Evolutionary conservation across 2,329 filamentous ascomycete genomes (phyloP).

Genomic region (Parascedosporium putredinis): DNA sequence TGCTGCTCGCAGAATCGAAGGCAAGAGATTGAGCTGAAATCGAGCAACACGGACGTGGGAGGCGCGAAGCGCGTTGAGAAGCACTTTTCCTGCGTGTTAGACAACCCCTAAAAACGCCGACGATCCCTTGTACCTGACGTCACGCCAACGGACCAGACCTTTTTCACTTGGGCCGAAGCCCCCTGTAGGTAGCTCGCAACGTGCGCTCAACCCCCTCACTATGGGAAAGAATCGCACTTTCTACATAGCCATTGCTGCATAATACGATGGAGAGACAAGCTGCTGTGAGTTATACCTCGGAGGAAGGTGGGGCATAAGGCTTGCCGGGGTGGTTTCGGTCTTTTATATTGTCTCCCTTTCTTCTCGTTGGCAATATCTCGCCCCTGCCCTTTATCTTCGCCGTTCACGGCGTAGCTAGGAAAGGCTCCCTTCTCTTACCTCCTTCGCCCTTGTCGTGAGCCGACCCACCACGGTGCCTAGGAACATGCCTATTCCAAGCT

Average conservation of each 20-base stretch:
- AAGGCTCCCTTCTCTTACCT: too few relatives aligned
- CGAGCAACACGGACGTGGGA: too few relatives aligned
- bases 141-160: background rate
- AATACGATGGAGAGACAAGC: slow-evolving; percentile 27
- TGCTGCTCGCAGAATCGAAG: too few relatives aligned
- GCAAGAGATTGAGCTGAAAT: too few relatives aligned
- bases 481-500: background rate
- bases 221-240: slow-evolving; percentile 1
- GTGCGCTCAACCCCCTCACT: background rate
- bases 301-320: too few relatives aligned
- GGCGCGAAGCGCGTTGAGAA: too few relatives aligned
- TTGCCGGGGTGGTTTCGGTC: too few relatives aligned
- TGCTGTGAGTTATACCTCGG: slow-evolving; percentile 18
- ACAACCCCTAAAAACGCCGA: background rate
- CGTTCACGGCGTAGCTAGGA: background rate
- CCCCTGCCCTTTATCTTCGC: background rate
- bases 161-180: too few relatives aligned
- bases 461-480: background rate
- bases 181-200: too few relatives aligned
- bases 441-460: too few relatives aligned
- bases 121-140: background rate
- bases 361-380: background rate
- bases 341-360: background rate
- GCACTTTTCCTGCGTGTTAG: too few relatives aligned
- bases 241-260: background rate